Percentiles rank a stretch among this genome's conserved stretches.
These are phyloP conservation scores for Arthrinium phaeospermum DNA, from an alignment of 2,329 filamentous ascomycete genomes.

Conservation along the genomic window DNA sequence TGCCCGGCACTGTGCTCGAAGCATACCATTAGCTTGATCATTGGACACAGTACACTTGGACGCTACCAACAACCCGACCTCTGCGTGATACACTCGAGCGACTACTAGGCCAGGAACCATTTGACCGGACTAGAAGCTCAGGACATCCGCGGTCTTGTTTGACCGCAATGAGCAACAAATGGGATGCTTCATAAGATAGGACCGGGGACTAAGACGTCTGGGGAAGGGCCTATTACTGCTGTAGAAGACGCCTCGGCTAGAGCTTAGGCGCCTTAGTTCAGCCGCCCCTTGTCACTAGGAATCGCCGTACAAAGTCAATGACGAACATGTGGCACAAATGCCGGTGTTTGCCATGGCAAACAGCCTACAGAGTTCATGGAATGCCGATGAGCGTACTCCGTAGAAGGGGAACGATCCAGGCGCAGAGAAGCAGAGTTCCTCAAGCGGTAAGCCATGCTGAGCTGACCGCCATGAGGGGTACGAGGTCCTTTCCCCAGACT, in stretches of 20 bases:
- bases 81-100: background rate
- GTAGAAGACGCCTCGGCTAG: background rate
- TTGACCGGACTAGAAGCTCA: background rate
- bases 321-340: background rate
- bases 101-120: background rate
- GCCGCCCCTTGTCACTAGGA: conserved; percentile 1
- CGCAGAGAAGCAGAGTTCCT: background rate
- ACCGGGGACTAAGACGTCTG: background rate
- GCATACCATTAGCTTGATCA: background rate
- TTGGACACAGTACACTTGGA: background rate
- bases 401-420: background rate
- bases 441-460: background rate
- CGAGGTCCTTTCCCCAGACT: background rate
- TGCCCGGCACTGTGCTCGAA: background rate
- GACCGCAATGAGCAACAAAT: background rate
- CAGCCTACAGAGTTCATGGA: background rate
- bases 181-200: background rate
- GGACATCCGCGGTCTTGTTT: background rate
- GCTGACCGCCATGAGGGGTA: background rate
- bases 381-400: background rate
- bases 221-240: background rate
- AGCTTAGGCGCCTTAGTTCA: background rate
- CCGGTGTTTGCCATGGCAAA: background rate
- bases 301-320: conserved; percentile 1
- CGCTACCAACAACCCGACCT: background rate